Base-by-base conservation (phyloP, 108 stramenopile species). In the Cylindrotheca fusiformis region DNA sequence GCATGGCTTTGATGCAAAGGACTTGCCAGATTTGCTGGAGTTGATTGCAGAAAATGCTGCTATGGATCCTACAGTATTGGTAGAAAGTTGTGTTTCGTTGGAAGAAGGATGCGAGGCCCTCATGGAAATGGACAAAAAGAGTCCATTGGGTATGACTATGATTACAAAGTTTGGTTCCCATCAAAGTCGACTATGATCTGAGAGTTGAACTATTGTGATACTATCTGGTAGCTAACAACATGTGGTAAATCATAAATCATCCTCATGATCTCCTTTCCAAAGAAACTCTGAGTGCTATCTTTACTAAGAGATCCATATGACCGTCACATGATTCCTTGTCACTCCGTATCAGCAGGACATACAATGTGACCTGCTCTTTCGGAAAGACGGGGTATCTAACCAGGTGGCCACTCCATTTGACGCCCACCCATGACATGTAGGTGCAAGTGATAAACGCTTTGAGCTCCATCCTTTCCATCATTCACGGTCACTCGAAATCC, bases 401-500 rank as follows among this genome's bases (percentile, higher is more conserved):
- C 93, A 25, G 95, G 95, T n/a, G 95, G 95, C 95, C 95, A 96
- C n/a, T 49, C 53, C 91, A 96, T 81, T 69, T 88, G 91, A 26
- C 92, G 48, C 59, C 96, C 96, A 60, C 96, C 97, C 46, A 97
- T 50, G 26, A 98, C 90, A 68, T 96, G 95, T 24, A 88, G 24
- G 60, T 98, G 97, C 28, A 98, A 60, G 73, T 98, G 97, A 63
- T 94, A 96, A 2, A 98, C 97, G 57, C 77, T 79, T 73, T 98
- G 97, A 26, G 90, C 89, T 14, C 96, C 97, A 44, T 95, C 74
- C 29, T 75, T 79, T 1, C 97, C 97, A 68, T 98, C 95, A 69
- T 98, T 98, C 32, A 98, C 82, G 2, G 96, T 95, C 53, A 97
- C 60, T n/a, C 97, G 86, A 64, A 92, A 98, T 21, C 96, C 96